A percentile compares a stretch with the other conserved stretches of the same genome.
Conservation (phyloP, 2,329 filamentous ascomycete species). For the Claviceps pazoutovae region DNA sequence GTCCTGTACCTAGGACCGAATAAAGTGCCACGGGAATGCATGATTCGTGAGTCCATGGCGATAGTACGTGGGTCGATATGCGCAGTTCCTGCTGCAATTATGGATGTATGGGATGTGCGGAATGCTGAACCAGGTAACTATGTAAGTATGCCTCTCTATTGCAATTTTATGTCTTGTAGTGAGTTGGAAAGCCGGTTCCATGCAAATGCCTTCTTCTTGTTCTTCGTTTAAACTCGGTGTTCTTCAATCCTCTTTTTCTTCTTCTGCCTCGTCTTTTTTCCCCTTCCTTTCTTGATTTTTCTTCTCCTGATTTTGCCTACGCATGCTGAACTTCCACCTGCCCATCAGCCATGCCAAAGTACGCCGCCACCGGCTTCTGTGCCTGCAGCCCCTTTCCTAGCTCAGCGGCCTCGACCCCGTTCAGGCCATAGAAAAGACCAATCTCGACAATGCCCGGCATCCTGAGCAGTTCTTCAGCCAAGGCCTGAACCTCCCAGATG, state of each 20-base stretch:
- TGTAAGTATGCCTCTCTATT: too few species aligned
- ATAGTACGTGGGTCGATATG: too few species aligned
- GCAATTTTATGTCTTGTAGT: neutral
- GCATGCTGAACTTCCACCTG: constrained; percentile 29
- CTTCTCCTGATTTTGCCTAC: neutral
- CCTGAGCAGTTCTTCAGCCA: constrained; percentile 62
- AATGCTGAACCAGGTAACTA: too few species aligned
- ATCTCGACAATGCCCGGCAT: constrained; percentile 85
- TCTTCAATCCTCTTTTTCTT: neutral
- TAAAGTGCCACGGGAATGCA: too few species aligned
- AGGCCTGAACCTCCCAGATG: constrained; percentile 63
- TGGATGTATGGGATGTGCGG: too few species aligned
- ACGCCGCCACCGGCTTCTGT: constrained; percentile 84
- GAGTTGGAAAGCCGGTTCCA: neutral
- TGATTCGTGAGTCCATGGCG: too few species aligned
- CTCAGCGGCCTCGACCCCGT: constrained; percentile 50
- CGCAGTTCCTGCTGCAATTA: too few species aligned
- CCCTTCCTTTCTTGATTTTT: neutral
- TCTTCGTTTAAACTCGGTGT: neutral
- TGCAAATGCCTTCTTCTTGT: neutral
- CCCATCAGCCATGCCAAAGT: constrained; percentile 83
- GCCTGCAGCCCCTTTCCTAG: constrained; percentile 49
- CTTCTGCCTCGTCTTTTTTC: neutral
- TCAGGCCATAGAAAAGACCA: constrained; percentile 74
- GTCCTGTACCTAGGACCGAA: too few species aligned